A percentile compares a stretch with the other conserved stretches of the same genome.
These are phyloP conservation scores for Fusarium sp. DNA, from an alignment of 2,329 filamentous ascomycete genomes.

Conservation along the genomic window DNA sequence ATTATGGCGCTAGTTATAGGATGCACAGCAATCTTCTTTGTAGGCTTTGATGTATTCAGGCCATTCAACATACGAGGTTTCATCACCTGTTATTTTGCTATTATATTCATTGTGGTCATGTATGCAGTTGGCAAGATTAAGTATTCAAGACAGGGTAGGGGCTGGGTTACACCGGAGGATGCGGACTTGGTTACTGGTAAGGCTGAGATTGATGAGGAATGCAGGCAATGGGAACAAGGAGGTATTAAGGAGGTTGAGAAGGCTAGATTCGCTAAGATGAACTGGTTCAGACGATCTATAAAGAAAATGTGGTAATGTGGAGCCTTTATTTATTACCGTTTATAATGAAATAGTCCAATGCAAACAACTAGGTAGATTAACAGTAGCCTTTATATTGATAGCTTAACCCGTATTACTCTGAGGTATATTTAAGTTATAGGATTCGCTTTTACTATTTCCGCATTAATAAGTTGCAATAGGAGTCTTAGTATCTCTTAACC, in stretches of 20 bases:
- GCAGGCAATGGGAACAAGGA: constrained; percentile 57
- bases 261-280: constrained; percentile 52
- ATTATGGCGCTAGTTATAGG: constrained; percentile 62
- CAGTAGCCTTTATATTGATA: too few relatives aligned
- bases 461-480: not conserved
- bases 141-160: constrained; percentile 14
- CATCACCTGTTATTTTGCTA: constrained; percentile 65
- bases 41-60: constrained; percentile 68
- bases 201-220: constrained; percentile 72
- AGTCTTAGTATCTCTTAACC: not conserved
- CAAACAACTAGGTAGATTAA: too few relatives aligned
- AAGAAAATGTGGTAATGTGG: constrained; percentile 54
- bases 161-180: constrained; percentile 14
- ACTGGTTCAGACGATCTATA: constrained; percentile 51
- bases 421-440: too few relatives aligned
- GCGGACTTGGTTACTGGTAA: constrained; percentile 61
- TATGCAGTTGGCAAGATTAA: constrained; percentile 61
- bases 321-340: too few relatives aligned
- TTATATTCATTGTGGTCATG: constrained; percentile 64
- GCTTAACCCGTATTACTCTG: too few relatives aligned
- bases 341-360: too few relatives aligned
- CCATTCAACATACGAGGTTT: constrained; percentile 62
- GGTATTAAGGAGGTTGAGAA: constrained; percentile 60
- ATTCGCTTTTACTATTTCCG: too few relatives aligned
- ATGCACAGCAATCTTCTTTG: constrained; percentile 63